phyloP scores from a whole-genome alignment of 164 flowering plant genomes.

The Nymphaea thermarum region DNA sequence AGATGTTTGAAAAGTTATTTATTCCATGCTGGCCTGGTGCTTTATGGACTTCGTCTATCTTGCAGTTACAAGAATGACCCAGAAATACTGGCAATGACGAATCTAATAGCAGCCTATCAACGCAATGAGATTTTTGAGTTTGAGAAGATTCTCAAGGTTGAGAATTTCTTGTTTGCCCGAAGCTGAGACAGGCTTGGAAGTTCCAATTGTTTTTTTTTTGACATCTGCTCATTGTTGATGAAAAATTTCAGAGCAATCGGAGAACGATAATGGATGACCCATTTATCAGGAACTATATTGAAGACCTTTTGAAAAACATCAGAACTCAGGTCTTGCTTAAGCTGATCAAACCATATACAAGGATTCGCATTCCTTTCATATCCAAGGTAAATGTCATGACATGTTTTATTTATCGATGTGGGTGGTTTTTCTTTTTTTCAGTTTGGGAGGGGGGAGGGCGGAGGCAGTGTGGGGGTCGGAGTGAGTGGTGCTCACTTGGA shows the following conservation, averaged over 20 bases:
- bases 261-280: slow-evolving; percentile 98
- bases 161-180: background rate
- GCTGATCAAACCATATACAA: slow-evolving; percentile 96
- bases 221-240: slow-evolving; percentile 1
- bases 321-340: slow-evolving; percentile 97
- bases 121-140: slow-evolving; percentile 94
- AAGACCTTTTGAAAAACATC: slow-evolving; percentile 85
- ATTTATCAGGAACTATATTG: slow-evolving; percentile 89
- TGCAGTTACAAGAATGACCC: slow-evolving; percentile 78
- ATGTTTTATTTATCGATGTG: background rate
- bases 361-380: slow-evolving; percentile 90
- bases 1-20: background rate
- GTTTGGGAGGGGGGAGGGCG: no score
- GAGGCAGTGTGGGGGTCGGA: no score
- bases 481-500: no score
- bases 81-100: slow-evolving; percentile 97
- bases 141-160: slow-evolving; percentile 88
- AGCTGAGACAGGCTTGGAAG: background rate
- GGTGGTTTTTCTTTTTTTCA: no score
- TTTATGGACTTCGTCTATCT: background rate
- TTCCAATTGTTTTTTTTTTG: background rate
- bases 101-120: slow-evolving; percentile 95
- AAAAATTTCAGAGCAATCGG: slow-evolving; percentile 63
- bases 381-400: slow-evolving; percentile 45
- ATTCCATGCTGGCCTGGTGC: no score